A percentile compares a stretch with the other conserved stretches of the same genome.
These are phyloP conservation scores for Sclerotinia nivalis DNA, from an alignment of 2,329 filamentous ascomycete genomes.

Conservation along the genomic window DNA sequence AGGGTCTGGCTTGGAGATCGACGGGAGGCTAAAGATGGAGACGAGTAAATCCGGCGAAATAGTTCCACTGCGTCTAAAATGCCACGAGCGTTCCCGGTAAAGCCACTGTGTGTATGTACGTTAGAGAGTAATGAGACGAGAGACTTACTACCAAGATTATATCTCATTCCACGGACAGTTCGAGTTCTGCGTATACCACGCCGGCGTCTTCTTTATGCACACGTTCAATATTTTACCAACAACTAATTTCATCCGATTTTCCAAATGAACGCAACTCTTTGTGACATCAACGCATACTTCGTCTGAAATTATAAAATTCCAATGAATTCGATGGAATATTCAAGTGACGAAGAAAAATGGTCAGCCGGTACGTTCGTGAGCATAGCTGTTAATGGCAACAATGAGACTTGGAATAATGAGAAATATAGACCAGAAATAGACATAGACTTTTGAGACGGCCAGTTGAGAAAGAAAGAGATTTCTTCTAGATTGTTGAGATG, in stretches of 20 bases:
- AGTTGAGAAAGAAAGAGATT: neutral
- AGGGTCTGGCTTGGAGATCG: slow-evolving; percentile 57
- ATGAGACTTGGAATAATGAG: neutral
- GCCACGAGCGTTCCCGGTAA: neutral
- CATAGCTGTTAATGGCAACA: neutral
- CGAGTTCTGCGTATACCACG: neutral
- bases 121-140: neutral
- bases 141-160: neutral
- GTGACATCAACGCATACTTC: neutral
- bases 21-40: slow-evolving; percentile 22
- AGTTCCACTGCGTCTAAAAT: neutral
- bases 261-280: neutral
- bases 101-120: neutral
- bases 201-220: neutral
- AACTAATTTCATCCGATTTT: neutral
- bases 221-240: neutral
- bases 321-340: neutral
- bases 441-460: neutral
- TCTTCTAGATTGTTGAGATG: neutral
- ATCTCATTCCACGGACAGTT: neutral
- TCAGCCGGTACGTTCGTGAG: neutral
- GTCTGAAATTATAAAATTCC: too few relatives aligned
- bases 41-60: neutral
- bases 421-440: neutral
- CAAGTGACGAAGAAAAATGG: neutral